Evolutionary conservation across 768 basidiomycete species (phyloP).

Genomic region (Cystobasidium ongulense): DNA sequence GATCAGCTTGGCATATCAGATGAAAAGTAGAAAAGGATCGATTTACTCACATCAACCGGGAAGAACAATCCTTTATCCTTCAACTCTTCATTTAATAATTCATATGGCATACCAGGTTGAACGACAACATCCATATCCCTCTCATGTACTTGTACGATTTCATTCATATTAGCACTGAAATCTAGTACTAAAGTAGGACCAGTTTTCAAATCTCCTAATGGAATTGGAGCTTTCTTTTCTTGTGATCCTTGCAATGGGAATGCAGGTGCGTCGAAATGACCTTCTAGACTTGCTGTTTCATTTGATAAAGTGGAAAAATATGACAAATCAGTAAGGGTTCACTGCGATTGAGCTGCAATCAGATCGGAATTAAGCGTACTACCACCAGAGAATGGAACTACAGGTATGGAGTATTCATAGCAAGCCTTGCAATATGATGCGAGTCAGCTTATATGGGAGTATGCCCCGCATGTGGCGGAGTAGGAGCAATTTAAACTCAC

Average conservation of each 20-base stretch:
- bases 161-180: slow-evolving; percentile 56
- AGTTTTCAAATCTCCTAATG: slow-evolving; percentile 38
- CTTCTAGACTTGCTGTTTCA: slow-evolving; percentile 13
- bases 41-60: slow-evolving; percentile 54
- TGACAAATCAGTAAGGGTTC: not conserved
- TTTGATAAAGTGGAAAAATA: not conserved
- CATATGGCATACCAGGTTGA: slow-evolving; percentile 56
- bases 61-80: slow-evolving; percentile 72
- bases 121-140: slow-evolving; percentile 64
- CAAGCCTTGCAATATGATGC: slow-evolving; percentile 53
- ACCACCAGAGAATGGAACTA: slow-evolving; percentile 73
- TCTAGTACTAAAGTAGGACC: slow-evolving; percentile 36
- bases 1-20: not conserved
- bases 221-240: slow-evolving; percentile 42
- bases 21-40: too few species aligned
- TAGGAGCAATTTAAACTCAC: not conserved
- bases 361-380: slow-evolving; percentile 46
- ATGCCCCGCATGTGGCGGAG: not conserved
- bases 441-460: not conserved
- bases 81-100: slow-evolving; percentile 61
- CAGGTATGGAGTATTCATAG: slow-evolving; percentile 62
- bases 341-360: not conserved
- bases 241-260: not conserved
- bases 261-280: slow-evolving; percentile 36
- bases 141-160: slow-evolving; percentile 60